Evolutionary conservation across 768 basidiomycete genomes (phyloP), one percentile per base, ranked within the genome.

Genomic region (Panaeolus cyanescens): DNA sequence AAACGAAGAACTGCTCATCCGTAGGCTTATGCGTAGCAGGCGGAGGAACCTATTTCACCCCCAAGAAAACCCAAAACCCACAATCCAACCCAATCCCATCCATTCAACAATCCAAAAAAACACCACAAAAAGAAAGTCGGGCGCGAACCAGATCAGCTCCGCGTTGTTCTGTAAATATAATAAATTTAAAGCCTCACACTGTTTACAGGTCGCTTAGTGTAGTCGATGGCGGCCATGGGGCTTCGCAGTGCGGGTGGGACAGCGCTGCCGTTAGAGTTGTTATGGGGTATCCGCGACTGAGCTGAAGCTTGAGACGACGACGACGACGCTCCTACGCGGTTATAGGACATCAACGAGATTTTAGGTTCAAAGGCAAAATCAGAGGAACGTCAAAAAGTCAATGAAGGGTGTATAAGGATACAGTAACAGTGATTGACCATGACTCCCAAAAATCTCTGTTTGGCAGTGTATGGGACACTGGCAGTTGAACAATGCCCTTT

Each of bases 1-100:
- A 65, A 59, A 81, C 65, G 72, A 84, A 95, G 74, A 95, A 87
- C 64, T 95, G 85, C 40, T 84, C 86, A 62, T 93, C 90, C 1
- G 85, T 84, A 0, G 93, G 93, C 53, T 75, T 83, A 67, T 79
- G 74, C 63, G 81, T 77, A 1, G 80, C 87, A 36, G 92, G 93
- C 54, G 82, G 83, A 66, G 87, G 81, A 17, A 95, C 91, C 91
- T 93, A 72, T 34, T 66, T 61, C 54, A 45, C 40, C 20, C 32
- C 17, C 5, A 37, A n/a, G n/a, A n/a, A n/a, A n/a, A n/a, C n/a
- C n/a, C n/a, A n/a, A n/a, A n/a, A n/a, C n/a, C n/a, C n/a, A n/a
- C n/a, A n/a, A n/a, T n/a, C n/a, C n/a, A n/a, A n/a, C n/a, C n/a
- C n/a, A n/a, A n/a, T n/a, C 30, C 19, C 31, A 30, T 19, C 13